Percentiles rank a stretch among this genome's conserved stretches.
Conservation (phyloP, 2,329 filamentous ascomycete genomes). For the Verticillium dahliae region DNA sequence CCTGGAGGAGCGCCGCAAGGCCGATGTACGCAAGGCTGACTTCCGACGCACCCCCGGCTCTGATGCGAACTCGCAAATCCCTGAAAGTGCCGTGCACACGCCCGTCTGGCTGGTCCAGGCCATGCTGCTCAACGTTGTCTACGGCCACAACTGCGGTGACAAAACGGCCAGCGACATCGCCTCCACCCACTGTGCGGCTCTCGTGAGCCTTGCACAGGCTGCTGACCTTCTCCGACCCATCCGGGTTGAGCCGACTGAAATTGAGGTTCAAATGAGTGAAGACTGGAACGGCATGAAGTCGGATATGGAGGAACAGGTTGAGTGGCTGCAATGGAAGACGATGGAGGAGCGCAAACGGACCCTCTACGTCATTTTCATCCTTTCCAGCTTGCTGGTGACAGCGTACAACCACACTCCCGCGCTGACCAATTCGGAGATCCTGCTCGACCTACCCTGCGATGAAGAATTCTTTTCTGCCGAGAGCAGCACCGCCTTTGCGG, state of each 20-base stretch:
- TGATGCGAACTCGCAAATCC: constrained; percentile 38
- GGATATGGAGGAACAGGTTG: constrained; percentile 54
- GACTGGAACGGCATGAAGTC: constrained; percentile 39
- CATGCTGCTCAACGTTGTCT: constrained; percentile 93
- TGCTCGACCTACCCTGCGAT: constrained; percentile 83
- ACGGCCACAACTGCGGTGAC: constrained; percentile 90
- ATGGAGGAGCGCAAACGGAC: constrained; percentile 90
- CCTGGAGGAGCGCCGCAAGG: constrained; percentile 82
- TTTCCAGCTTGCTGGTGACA: constrained; percentile 85
- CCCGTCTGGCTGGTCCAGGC: constrained; percentile 94
- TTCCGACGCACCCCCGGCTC: constrained; percentile 43
- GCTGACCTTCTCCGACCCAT: constrained; percentile 60
- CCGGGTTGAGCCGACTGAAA: constrained; percentile 36
- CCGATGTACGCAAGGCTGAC: constrained; percentile 65
- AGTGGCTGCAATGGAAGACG: constrained; percentile 86
- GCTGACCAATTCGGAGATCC: constrained; percentile 89
- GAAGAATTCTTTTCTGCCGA: constrained; percentile 87
- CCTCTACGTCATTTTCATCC: constrained; percentile 81
- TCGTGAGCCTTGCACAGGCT: constrained; percentile 85
- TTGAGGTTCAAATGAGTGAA: constrained; percentile 53
- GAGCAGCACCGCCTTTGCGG: constrained; percentile 72
- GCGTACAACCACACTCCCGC: constrained; percentile 90
- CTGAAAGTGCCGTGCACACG: constrained; percentile 63
- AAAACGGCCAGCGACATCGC: constrained; percentile 88
- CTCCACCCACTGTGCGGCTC: constrained; percentile 81